Conservation (phyloP, 164 flowering plant species). For the Hamamelis virginiana region DNA sequence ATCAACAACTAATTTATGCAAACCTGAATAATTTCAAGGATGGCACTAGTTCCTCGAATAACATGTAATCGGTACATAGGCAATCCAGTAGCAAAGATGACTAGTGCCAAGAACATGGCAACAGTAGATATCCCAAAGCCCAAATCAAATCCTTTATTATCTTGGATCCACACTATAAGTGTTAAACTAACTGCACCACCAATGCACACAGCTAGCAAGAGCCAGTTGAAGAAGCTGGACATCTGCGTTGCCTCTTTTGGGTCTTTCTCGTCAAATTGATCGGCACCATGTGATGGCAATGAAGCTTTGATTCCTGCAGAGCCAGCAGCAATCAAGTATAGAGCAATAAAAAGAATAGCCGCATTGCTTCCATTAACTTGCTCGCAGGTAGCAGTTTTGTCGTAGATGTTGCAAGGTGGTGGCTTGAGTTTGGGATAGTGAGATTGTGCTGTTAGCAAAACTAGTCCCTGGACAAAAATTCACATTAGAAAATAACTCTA, state of each 20-base stretch:
- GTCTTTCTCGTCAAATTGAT: conserved; percentile 73
- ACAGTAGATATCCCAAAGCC: conserved; percentile 49
- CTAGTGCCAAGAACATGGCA: conserved; percentile 40
- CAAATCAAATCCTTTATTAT: conserved; percentile 63
- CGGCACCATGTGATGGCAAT: conserved; percentile 71
- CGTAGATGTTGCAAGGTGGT: conserved; percentile 36
- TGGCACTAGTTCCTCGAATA: conserved; percentile 29
- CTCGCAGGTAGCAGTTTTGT: conserved; percentile 29
- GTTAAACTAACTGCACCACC: conserved; percentile 59
- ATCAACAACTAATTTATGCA: too few relatives aligned
- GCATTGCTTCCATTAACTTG: conserved; percentile 32
- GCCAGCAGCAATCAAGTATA: conserved; percentile 58
- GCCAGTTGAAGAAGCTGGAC: conserved; percentile 68
- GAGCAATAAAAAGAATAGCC: conserved; percentile 37
- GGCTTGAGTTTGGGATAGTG: conserved; percentile 52
- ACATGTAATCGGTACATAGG: conserved; percentile 49
- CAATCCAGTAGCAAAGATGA: conserved; percentile 41
- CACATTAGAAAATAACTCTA: background rate
- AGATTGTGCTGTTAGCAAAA: conserved; percentile 60
- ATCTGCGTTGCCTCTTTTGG: conserved; percentile 49
- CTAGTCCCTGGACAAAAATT: conserved; percentile 39
- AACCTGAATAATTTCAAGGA: conserved; percentile 46
- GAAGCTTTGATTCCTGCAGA: conserved; percentile 56
- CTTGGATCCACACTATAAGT: conserved; percentile 62
- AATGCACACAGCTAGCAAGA: conserved; percentile 40